Evolutionary conservation across 345 rosid genomes (phyloP).

Genomic region (Orychophragmus violaceus): DNA sequence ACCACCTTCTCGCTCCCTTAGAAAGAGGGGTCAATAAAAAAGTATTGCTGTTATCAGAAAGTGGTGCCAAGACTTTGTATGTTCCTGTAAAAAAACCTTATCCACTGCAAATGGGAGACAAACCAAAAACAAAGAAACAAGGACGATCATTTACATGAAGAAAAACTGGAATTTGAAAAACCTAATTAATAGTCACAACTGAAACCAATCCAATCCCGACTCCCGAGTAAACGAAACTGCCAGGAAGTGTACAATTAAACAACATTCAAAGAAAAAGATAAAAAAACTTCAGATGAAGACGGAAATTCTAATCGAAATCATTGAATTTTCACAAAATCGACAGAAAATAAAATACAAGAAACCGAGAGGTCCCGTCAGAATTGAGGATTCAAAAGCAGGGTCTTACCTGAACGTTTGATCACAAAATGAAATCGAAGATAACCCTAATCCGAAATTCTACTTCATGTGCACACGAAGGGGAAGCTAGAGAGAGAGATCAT

Average conservation of each 20-base stretch:
- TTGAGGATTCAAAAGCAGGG: background rate
- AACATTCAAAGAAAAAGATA: background rate
- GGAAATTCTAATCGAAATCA: background rate
- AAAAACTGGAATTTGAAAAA: background rate
- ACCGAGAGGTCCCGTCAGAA: background rate
- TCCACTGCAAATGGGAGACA: constrained; percentile 3
- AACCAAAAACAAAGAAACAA: background rate
- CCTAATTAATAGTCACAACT: background rate
- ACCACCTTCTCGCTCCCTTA: background rate
- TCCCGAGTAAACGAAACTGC: background rate
- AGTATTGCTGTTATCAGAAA: background rate
- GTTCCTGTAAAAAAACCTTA: background rate
- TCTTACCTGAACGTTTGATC: background rate
- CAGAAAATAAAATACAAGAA: background rate
- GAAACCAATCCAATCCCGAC: background rate
- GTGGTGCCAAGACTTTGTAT: background rate
- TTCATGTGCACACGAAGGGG: background rate
- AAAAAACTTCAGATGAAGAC: background rate
- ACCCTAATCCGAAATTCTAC: background rate
- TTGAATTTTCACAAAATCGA: background rate
- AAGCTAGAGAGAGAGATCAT: background rate
- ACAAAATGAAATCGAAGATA: background rate
- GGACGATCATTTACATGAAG: constrained; percentile 7
- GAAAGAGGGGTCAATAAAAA: background rate
- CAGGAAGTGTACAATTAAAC: background rate